phyloP scores from a whole-genome alignment of 495 filamentous ascomycete species.

The Parathielavia appendiculata region DNA sequence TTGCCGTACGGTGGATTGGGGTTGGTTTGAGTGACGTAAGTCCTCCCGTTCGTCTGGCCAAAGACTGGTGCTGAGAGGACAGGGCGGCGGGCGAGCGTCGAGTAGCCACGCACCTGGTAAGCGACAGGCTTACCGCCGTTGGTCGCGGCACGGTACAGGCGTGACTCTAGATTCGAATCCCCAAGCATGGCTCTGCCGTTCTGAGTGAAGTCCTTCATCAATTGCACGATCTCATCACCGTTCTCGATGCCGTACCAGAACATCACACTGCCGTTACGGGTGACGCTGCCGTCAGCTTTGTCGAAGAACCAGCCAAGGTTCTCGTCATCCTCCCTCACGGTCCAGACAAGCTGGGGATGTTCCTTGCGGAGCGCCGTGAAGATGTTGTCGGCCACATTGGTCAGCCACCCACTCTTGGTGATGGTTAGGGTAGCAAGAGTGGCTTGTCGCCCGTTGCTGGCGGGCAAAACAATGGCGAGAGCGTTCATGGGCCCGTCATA shows the following conservation, averaged over 20 bases:
- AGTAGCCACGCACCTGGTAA: conserved; percentile 63
- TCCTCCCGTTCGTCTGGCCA: conserved; percentile 38
- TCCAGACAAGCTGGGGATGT: conserved; percentile 87
- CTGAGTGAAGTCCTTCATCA: conserved; percentile 82
- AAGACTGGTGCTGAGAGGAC: conserved; percentile 18
- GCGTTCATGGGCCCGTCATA: conserved; percentile 97
- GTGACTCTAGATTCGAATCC: conserved; percentile 80
- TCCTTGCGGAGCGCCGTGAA: conserved; percentile 92
- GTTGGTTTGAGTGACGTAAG: conserved; percentile 74
- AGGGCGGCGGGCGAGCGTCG: conserved; percentile 48
- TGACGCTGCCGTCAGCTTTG: conserved; percentile 89
- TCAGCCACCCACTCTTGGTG: conserved; percentile 92
- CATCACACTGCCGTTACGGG: conserved; percentile 77
- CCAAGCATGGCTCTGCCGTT: conserved; percentile 86
- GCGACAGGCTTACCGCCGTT: conserved; percentile 40
- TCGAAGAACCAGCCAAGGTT: conserved; percentile 99
- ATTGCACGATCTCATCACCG: conserved; percentile 75
- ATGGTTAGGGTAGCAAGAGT: conserved; percentile 91
- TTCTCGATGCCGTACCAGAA: conserved; percentile 95
- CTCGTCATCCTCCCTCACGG: conserved; percentile 94
- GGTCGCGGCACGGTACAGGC: conserved; percentile 70
- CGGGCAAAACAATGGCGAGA: conserved; percentile 83
- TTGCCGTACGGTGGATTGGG: conserved; percentile 95
- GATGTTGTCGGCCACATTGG: conserved; percentile 95
- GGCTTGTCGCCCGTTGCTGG: conserved; percentile 52